These are phyloP conservation scores for Casuarina glauca DNA, from an alignment of 306 rosid genomes.

Conservation along the genomic window DNA sequence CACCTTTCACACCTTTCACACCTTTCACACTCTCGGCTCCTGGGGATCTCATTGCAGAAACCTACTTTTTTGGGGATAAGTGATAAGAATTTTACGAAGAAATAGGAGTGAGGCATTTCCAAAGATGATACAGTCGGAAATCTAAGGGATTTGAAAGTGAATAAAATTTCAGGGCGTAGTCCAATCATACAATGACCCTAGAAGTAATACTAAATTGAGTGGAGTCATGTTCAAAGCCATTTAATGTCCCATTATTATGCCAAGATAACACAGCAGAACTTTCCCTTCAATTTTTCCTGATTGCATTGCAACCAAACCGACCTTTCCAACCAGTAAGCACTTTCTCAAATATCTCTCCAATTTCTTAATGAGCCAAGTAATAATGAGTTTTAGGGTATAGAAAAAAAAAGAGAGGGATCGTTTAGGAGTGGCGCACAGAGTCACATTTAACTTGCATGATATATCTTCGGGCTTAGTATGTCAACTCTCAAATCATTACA, in stretches of 20 bases:
- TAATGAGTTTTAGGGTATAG: background rate
- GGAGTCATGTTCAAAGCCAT: background rate
- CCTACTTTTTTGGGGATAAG: background rate
- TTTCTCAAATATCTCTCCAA: background rate
- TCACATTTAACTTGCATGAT: too few species aligned
- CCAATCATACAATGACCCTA: background rate
- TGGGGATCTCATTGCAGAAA: background rate
- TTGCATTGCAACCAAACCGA: background rate
- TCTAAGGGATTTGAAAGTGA: background rate
- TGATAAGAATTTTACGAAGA: too few species aligned
- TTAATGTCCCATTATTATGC: background rate
- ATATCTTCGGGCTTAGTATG: background rate
- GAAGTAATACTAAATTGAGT: background rate
- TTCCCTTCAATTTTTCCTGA: background rate
- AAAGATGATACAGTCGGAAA: background rate
- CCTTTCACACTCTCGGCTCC: slow-evolving; percentile 11
- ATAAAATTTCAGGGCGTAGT: too few species aligned
- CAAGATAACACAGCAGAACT: background rate
- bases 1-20: background rate
- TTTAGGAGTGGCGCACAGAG: background rate
- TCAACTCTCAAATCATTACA: background rate
- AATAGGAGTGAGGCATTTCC: too few species aligned
- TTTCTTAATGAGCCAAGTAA: background rate
- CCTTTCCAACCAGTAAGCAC: background rate
- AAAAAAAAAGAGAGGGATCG: background rate